Percentiles rank a stretch among this genome's conserved stretches.
phyloP scores from a whole-genome alignment of 257 asterid genomes.

The Lavandula angustifolia region DNA sequence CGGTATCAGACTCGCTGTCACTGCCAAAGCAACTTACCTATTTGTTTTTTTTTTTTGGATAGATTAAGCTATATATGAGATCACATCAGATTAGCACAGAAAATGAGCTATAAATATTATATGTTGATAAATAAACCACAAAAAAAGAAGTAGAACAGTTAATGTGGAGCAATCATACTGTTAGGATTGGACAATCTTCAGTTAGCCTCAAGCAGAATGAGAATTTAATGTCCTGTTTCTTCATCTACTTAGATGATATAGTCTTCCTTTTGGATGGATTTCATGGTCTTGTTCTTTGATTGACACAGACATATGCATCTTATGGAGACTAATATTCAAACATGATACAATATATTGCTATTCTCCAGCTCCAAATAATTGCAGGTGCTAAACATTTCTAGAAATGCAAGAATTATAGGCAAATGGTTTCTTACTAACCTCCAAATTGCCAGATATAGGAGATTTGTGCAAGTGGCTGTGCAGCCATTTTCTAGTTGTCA shows the following conservation, averaged over 20 bases:
- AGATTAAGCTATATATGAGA: not conserved
- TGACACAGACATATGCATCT: not conserved
- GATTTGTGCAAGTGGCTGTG: slow-evolving; percentile 92
- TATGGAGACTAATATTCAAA: too few species aligned
- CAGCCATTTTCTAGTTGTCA: slow-evolving; percentile 79
- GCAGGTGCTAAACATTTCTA: not conserved
- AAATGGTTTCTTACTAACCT: slow-evolving; percentile 51
- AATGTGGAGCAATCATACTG: not conserved
- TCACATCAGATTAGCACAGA: not conserved
- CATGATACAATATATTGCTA: not conserved
- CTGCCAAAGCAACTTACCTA: slow-evolving; percentile 89
- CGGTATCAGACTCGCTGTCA: slow-evolving; percentile 73
- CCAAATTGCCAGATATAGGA: slow-evolving; percentile 83
- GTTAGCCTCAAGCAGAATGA: not conserved
- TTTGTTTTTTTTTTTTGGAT: slow-evolving; percentile 1
- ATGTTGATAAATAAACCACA: not conserved
- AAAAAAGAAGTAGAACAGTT: not conserved
- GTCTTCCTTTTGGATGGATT: slow-evolving; percentile 4
- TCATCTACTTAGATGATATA: not conserved
- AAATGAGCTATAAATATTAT: not conserved
- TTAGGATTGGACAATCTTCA: not conserved
- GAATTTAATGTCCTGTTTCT: not conserved
- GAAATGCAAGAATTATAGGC: not conserved
- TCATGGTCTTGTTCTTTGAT: not conserved
- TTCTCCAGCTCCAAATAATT: slow-evolving; percentile 18